Base-by-base conservation (phyloP, 106 monocot species). In the Triglochin maritima region DNA sequence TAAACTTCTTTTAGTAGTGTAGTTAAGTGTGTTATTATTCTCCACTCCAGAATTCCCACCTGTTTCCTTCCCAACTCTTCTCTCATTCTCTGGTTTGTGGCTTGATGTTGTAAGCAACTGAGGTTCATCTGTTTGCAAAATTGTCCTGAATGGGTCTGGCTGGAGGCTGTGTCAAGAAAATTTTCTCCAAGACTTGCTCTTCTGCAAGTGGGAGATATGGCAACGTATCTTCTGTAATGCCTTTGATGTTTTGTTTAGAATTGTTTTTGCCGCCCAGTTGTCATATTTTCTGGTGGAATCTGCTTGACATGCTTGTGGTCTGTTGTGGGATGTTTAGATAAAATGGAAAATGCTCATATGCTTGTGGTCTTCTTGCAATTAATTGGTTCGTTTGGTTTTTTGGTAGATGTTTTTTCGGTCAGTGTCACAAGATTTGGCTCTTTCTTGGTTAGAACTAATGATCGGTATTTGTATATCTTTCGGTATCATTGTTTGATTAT, bases 91-190 rank as follows among this genome's bases (percentile, higher is more conserved):
- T 4, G 55, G 11, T 55, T 55, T n/a, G 11, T 55, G 10, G 14
- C 11, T n/a, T 55, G 55, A 29, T 29, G 29, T 29, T 29, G 6
- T 8, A 55, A 55, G 55, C 3, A 55, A 10, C 14, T 64, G 44
- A 49, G 44, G 59, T 59, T 48, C 12, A 64, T 49, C 41, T 43
- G 47, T 44, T 54, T 67, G 4, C 9, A 10, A 67, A 67, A 7
- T 56, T 69, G 10, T 9, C 9, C 5, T 55, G 6, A 15, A 64
- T 64, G 64, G 64, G 64, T 64, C 49, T 63, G 46, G n/a, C 63
- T 12, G 63, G 47, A n/a, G 64, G 47, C 14, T 49, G 48, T 49
- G 64, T 64, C 47, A 64, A 48, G 64, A 64, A 64, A 64, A 49
- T 16, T 49, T 64, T 64, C 49, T 64, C 12, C 44, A 64, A 64